Base-by-base conservation (phyloP, 2,329 filamentous ascomycete species). In the Colletotrichum godetiae region DNA sequence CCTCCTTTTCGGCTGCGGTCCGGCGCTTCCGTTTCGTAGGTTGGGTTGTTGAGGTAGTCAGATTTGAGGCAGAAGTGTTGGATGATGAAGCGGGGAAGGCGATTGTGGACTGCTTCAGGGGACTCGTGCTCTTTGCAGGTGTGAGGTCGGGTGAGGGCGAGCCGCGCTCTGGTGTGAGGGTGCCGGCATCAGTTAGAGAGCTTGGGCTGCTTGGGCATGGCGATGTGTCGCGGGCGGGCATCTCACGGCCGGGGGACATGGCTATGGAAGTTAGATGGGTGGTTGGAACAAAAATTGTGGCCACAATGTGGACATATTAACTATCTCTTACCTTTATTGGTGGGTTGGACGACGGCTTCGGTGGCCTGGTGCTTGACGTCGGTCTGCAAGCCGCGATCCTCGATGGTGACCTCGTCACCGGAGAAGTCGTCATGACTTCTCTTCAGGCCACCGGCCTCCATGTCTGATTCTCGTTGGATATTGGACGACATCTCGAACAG, bases 401-500 rank as follows among this genome's bases (percentile, higher is more conserved):
- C 78, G 29, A 74, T 61, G 27, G 49, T 29, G 68, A 78, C 65
- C 27, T 80, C 74, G 29, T 84, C 79, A 11, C 79, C 81, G 3
- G 83, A 76, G 73, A 83, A 88, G 37, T 88, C 85, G 53, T 86
- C 82, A 75, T 88, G 86, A 55, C 80, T 84, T 72, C 86, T 81
- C 78, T 89, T 89, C 64, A 84, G 82, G 60, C 81, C 80, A 33
- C 79, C 80, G 24, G 79, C 76, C 63, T 87, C 85, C 29, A 82
- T 79, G 77, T 87, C 85, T 33, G 53, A 35, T 22, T 55, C 46
- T 63, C 66, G 60, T 78, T 85, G 83, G 35, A 87, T 82, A 74
- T 89, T 89, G 13, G 83, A 79, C 22, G 87, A 86, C 78, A 88
- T 82, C 66, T 84, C 81, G 57, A 84, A 80, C 31, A 89, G 81